Percentiles rank a stretch among this genome's conserved stretches.
phyloP scores from a whole-genome alignment of 306 rosid species.

The Abrus precatorius region DNA sequence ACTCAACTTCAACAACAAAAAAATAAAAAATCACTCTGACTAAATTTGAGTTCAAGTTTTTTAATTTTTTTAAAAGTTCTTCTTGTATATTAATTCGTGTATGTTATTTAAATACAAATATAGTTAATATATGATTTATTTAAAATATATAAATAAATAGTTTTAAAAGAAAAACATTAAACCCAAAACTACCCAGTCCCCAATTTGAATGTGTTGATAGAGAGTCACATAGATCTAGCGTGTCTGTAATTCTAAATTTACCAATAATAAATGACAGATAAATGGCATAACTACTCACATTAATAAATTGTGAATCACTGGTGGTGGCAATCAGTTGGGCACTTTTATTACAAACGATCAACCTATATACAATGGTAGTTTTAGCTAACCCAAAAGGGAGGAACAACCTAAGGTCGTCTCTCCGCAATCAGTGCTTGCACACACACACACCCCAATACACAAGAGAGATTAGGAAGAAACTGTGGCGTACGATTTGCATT shows the following conservation, averaged over 20 bases:
- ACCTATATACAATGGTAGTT: background rate
- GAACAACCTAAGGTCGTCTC: slow-evolving; percentile 12
- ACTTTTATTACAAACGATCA: slow-evolving; percentile 10
- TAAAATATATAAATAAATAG: too few relatives aligned
- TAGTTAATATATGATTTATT: too few relatives aligned
- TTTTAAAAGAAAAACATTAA: too few relatives aligned
- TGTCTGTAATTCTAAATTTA: background rate
- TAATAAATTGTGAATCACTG: background rate
- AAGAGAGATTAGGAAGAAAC: slow-evolving; percentile 8
- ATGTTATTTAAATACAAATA: too few relatives aligned
- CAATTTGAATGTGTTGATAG: background rate
- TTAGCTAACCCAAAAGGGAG: slow-evolving; percentile 29
- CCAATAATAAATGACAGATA: slow-evolving; percentile 17
- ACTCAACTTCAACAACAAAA: too few relatives aligned
- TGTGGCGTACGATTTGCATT: slow-evolving; percentile 22
- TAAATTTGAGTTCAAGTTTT: too few relatives aligned
- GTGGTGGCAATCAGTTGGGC: slow-evolving; percentile 25
- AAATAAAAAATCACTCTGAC: too few relatives aligned
- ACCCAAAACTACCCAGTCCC: too few relatives aligned
- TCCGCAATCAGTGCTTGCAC: slow-evolving; percentile 5
- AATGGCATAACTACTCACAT: slow-evolving; percentile 10
- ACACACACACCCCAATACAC: slow-evolving; percentile 37
- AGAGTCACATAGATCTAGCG: background rate
- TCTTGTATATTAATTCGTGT: too few relatives aligned
- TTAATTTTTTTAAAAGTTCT: too few relatives aligned